These are phyloP conservation scores for Isabelozyma pseudorhagii DNA, from an alignment of 805 yeast species.

Conservation along the genomic window DNA sequence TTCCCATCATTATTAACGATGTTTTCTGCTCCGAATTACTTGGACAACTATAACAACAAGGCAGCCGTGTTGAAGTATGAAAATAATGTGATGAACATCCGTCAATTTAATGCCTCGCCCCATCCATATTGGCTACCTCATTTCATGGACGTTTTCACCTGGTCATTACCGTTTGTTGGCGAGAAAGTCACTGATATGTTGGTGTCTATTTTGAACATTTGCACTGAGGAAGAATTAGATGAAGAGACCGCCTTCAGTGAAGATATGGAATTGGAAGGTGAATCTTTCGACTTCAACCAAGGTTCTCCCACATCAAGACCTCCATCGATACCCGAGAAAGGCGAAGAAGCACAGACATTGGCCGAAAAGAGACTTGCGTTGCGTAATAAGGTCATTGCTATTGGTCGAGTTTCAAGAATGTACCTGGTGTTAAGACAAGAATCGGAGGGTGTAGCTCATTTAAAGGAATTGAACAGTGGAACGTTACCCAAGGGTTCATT, in stretches of 20 bases:
- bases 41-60: slow-evolving; percentile 89
- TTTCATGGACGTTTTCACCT: slow-evolving; percentile 94
- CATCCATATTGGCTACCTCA: slow-evolving; percentile 98
- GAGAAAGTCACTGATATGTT: slow-evolving; percentile 94
- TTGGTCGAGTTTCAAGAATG: slow-evolving; percentile 94
- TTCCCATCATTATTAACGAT: slow-evolving; percentile 88
- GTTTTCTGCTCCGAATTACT: slow-evolving; percentile 93
- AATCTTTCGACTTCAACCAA: neutral
- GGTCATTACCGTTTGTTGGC: slow-evolving; percentile 97
- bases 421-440: slow-evolving; percentile 85
- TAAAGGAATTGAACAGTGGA: slow-evolving; percentile 74
- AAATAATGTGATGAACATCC: slow-evolving; percentile 86
- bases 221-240: slow-evolving; percentile 92
- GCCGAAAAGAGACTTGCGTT: slow-evolving; percentile 49
- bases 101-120: slow-evolving; percentile 89
- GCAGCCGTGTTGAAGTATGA: slow-evolving; percentile 94
- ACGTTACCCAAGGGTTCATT: slow-evolving; percentile 81
- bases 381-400: slow-evolving; percentile 87
- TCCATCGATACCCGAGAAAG: neutral
- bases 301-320: neutral
- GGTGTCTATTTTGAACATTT: slow-evolving; percentile 82
- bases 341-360: slow-evolving; percentile 23
- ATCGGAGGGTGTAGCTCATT: slow-evolving; percentile 76
- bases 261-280: slow-evolving; percentile 11
- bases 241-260: slow-evolving; percentile 56